Base-by-base conservation (phyloP, 352 stramenopile species). In the Pseudoperonospora humuli region DNA sequence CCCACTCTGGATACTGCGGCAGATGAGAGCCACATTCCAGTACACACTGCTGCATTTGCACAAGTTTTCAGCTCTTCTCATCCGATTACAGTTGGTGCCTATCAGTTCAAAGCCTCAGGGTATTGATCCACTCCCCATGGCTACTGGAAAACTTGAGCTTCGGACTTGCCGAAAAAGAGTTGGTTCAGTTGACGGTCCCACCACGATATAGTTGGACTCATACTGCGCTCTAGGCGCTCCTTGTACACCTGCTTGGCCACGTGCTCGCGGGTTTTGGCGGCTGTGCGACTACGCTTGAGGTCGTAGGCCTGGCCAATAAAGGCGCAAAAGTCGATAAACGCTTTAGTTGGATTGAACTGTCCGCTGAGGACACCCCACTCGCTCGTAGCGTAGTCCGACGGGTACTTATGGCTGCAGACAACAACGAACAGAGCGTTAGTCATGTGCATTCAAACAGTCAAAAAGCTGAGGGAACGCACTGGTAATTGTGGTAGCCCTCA, bases 401-500 rank as follows among this genome's bases (percentile, higher is more conserved):
- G 96, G 71, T 97, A 99, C 74, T 98, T 98, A 88, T 99, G 96
- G 69, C 74, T 83, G 50, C 39, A 75, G 7, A 39, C 2, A 32
- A 25, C 5, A 26, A 60, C 2, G 45, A 34, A 37, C 35, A 31
- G 31, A n/a, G 11, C 6, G 20, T 44, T 39, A 51, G 54, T 24
- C 28, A 48, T 11, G 43, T 37, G 5, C 3, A 27, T 19, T n/a
- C 7, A 32, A 13, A 28, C 10, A 43, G 15, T 11, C 34, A 5
- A 42, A 2, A 29, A 7, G 13, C 14, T 1, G 41, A 23, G 10
- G 31, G 29, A 48, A 72, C 71, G 40, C 61, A 84, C 71, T 99
- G 96, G 88, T 96, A 98, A 79, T 98, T 98, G 76, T 99, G 95
- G 82, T 95, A 98, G 59, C 95, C 95, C 63, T 99, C 95, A 32